Evolutionary conservation across 306 rosid species (phyloP).

Genomic region (Prunus mira): DNA sequence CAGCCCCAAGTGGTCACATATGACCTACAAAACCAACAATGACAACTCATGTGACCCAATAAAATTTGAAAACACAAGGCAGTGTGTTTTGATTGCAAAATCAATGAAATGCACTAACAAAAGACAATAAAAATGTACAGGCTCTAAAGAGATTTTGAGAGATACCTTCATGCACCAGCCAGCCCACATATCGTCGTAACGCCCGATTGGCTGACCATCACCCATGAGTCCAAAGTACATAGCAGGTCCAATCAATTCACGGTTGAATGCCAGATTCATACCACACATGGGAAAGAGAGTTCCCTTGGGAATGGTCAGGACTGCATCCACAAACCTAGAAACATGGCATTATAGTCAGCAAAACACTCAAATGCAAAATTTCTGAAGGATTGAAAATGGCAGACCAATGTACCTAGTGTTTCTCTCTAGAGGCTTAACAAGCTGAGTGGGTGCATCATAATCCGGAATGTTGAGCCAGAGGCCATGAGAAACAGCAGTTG

Average conservation of each 20-base stretch:
- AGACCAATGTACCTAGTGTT: slow-evolving; percentile 52
- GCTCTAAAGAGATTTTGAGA: not conserved
- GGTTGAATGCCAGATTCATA: slow-evolving; percentile 84
- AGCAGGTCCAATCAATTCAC: slow-evolving; percentile 79
- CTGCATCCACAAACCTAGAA: slow-evolving; percentile 77
- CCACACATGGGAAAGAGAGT: slow-evolving; percentile 87
- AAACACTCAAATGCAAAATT: not conserved
- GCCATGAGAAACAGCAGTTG: slow-evolving; percentile 80
- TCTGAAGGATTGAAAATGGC: not conserved
- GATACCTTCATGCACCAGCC: slow-evolving; percentile 89
- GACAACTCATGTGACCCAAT: slow-evolving; percentile 2
- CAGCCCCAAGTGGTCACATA: slow-evolving; percentile 71
- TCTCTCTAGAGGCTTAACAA: slow-evolving; percentile 79
- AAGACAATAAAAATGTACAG: not conserved
- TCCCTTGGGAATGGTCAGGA: slow-evolving; percentile 73
- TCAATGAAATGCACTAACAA: not conserved
- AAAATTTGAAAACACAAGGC: not conserved
- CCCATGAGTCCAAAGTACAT: slow-evolving; percentile 97
- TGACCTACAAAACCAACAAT: slow-evolving; percentile 44
- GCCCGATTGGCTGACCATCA: slow-evolving; percentile 80
- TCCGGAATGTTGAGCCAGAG: slow-evolving; percentile 89
- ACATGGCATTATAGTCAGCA: slow-evolving; percentile 1
- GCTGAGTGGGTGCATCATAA: slow-evolving; percentile 92
- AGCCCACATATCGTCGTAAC: slow-evolving; percentile 91
- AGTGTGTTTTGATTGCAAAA: not conserved